phyloP scores from a whole-genome alignment of 345 rosid genomes.

The Noccaea bulbosa region DNA sequence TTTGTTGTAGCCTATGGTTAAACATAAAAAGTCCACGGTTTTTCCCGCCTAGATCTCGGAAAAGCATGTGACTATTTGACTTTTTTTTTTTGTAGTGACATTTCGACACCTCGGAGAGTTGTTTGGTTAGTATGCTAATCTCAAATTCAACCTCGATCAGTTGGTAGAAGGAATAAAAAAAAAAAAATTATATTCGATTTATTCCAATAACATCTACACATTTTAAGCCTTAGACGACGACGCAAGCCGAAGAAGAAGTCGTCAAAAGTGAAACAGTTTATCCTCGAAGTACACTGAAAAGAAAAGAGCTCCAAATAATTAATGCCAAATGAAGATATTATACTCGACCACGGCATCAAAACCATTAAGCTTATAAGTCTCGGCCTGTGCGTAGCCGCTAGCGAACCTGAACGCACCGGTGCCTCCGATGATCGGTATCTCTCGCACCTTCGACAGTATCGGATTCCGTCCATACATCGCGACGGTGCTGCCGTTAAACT shows the following conservation, averaged over 20 bases:
- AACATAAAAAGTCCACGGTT: too few relatives aligned
- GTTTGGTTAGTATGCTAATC: too few relatives aligned
- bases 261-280: constrained; percentile 13
- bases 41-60: too few relatives aligned
- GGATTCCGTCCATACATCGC: constrained; percentile 57
- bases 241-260: background rate
- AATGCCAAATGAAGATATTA: constrained; percentile 27
- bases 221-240: background rate
- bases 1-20: too few relatives aligned
- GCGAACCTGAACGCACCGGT: constrained; percentile 49
- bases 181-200: too few relatives aligned
- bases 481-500: constrained; percentile 63
- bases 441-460: constrained; percentile 25
- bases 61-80: too few relatives aligned
- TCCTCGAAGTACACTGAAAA: background rate
- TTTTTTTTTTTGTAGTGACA: too few relatives aligned
- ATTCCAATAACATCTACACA: background rate
- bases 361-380: constrained; percentile 27
- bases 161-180: too few relatives aligned
- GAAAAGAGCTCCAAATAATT: background rate
- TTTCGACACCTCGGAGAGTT: too few relatives aligned
- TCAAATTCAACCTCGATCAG: too few relatives aligned
- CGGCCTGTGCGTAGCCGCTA: constrained; percentile 46
- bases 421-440: constrained; percentile 44
- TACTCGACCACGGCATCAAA: constrained; percentile 39